These are phyloP conservation scores for Neonectria neomacrospora DNA, from an alignment of 2,329 filamentous ascomycete genomes.

Conservation along the genomic window DNA sequence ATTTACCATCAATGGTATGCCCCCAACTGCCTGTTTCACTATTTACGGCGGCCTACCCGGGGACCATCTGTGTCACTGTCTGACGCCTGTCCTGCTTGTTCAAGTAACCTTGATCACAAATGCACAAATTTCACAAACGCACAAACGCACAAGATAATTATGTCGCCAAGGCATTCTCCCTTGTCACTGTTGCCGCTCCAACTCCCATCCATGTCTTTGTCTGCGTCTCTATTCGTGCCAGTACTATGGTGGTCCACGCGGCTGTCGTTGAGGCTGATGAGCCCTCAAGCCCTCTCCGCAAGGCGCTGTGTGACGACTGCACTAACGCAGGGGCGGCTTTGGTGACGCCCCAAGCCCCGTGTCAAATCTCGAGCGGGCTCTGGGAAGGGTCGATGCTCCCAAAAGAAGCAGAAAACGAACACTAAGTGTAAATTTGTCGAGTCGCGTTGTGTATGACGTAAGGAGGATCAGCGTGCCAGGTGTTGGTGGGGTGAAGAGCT, in stretches of 20 bases:
- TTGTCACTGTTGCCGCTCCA: not conserved
- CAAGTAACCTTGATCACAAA: slow-evolving; percentile 2
- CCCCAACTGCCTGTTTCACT: slow-evolving; percentile 34
- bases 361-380: slow-evolving; percentile 7
- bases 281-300: not conserved
- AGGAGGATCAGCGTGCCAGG: not conserved
- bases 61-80: slow-evolving; percentile 2
- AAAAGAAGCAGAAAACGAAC: not conserved
- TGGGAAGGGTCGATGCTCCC: slow-evolving; percentile 9
- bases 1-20: slow-evolving; percentile 30
- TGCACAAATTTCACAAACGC: not conserved
- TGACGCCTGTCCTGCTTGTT: not conserved
- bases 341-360: slow-evolving; percentile 11
- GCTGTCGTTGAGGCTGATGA: slow-evolving; percentile 6
- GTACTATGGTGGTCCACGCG: slow-evolving; percentile 7
- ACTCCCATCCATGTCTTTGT: not conserved
- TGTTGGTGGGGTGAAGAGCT: not conserved
- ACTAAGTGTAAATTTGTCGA: not conserved
- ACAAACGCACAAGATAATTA: not conserved
- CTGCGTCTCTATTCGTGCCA: slow-evolving; percentile 2
- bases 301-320: not conserved
- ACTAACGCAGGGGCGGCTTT: slow-evolving; percentile 36
- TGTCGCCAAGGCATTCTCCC: not conserved
- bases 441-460: not conserved
- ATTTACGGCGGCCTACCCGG: slow-evolving; percentile 11